phyloP scores from a whole-genome alignment of 208 protist genomes.

The Naegleria fowleri region DNA sequence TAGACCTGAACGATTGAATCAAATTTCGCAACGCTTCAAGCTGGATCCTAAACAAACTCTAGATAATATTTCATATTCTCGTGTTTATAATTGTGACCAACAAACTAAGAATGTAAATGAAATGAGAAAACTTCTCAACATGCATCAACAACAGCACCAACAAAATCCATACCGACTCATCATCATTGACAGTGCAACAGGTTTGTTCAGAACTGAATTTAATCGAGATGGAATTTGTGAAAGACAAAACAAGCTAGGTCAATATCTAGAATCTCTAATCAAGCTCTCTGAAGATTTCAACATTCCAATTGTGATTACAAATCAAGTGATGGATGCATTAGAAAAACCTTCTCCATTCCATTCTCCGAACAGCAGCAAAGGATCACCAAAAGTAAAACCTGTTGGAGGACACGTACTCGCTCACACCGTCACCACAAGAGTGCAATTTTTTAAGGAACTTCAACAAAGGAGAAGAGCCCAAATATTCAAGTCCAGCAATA shows the following conservation, averaged over 20 bases:
- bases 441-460: neutral
- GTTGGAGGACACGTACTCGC: neutral
- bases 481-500: neutral
- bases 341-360: conserved; percentile 50
- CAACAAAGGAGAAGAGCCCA: neutral
- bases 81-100: neutral
- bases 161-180: conserved; percentile 88
- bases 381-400: neutral
- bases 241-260: conserved; percentile 95
- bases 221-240: conserved; percentile 93
- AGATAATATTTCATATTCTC: neutral
- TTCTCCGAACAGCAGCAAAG: neutral
- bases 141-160: conserved; percentile 34
- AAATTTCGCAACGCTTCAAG: conserved; percentile 76
- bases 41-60: neutral
- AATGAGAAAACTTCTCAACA: neutral
- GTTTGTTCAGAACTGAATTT: conserved; percentile 98
- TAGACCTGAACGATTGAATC: conserved; percentile 79
- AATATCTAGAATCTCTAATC: conserved; percentile 92
- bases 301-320: conserved; percentile 97
- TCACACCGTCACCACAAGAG: neutral
- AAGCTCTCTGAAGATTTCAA: conserved; percentile 97
- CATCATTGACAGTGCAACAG: conserved; percentile 96
- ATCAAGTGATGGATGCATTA: conserved; percentile 97
- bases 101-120: neutral